Percentiles rank a stretch among this genome's conserved stretches.
These are phyloP conservation scores for Entophlyctis luteolus DNA, from an alignment of 192 early-diverging fungal genomes.

Conservation along the genomic window DNA sequence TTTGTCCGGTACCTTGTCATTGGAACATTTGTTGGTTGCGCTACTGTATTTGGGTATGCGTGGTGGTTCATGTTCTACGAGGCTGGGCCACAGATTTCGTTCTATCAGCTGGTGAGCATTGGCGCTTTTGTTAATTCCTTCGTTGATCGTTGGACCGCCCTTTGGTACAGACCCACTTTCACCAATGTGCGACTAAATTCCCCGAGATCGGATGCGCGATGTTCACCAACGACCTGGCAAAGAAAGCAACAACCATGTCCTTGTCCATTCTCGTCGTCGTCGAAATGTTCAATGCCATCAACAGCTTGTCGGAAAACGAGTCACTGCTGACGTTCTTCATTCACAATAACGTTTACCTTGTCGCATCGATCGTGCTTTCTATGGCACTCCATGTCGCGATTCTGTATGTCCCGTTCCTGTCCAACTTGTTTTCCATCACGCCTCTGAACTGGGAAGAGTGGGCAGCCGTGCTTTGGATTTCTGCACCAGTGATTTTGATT, in stretches of 20 bases:
- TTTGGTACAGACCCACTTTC: slow-evolving; percentile 74
- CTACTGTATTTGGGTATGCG: slow-evolving; percentile 93
- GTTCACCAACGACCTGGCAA: slow-evolving; percentile 74
- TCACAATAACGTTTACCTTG: slow-evolving; percentile 86
- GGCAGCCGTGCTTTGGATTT: slow-evolving; percentile 84
- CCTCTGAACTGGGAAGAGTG: slow-evolving; percentile 85
- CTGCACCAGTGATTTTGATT: slow-evolving; percentile 82
- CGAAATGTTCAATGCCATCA: slow-evolving; percentile 99
- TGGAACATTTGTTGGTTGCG: slow-evolving; percentile 86
- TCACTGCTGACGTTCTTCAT: slow-evolving; percentile 86
- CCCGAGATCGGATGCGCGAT: slow-evolving; percentile 91
- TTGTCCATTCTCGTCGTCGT: slow-evolving; percentile 93
- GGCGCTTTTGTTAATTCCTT: slow-evolving; percentile 3
- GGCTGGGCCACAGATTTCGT: slow-evolving; percentile 83
- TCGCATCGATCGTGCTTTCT: slow-evolving; percentile 75
- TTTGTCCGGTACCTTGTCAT: slow-evolving; percentile 92
- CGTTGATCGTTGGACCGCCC: slow-evolving; percentile 3
- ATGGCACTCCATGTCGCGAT: slow-evolving; percentile 95
- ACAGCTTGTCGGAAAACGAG: slow-evolving; percentile 89
- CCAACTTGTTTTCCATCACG: slow-evolving; percentile 81
- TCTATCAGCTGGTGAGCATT: slow-evolving; percentile 71
- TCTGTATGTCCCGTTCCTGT: slow-evolving; percentile 96
- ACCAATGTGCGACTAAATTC: slow-evolving; percentile 81
- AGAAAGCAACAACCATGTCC: slow-evolving; percentile 90
- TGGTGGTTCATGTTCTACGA: slow-evolving; percentile 98